Evolutionary conservation across 2,329 filamentous ascomycete genomes (phyloP), one percentile per base, ranked within the genome.

Genomic region (Ceratocystis eucalypticola): DNA sequence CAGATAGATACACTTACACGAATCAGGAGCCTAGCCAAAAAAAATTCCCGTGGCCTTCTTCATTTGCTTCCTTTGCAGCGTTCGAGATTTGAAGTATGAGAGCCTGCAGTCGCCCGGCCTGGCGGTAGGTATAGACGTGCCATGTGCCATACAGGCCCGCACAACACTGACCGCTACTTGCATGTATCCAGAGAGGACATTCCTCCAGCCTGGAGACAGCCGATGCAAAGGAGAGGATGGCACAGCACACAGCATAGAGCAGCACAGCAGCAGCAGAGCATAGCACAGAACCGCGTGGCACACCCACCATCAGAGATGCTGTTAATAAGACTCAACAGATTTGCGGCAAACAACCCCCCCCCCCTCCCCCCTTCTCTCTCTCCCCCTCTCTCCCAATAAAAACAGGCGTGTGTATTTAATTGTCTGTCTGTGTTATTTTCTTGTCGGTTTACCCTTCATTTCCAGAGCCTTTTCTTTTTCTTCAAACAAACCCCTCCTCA

Each of bases 131-230:
- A 37, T 10, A 12, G 33, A 37, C 33, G 33, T 12, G 33, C 10
- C 8, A 37, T 12, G 33, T 37, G 33, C 33, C 8, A 37, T 37
- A 37, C 33, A 37, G 33, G 33, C 33, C 33, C 48, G 7, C 22
- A 12, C 48, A 53, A 53, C 20, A 53, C 48, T 53, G 48, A 53
- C 48, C 48, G 48, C 48, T 53, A 53, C 48, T 53, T 53, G 48
- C 20, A 12, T 12, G 33, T 37, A 37, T 37, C 33, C 33, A 37
- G 8, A 37, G 33, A 37, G 33, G 10, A 12, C 33, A 37, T 12
- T 37, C 8, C 33, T 12, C 10, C 10, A 37, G 10, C 33, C 33
- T 37, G 33, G 33, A 37, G 33, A 37, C 33, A 37, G 33, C 33
- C 33, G 33, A 37, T 37, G 8, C 33, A 12, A 37, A 37, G 33